Base-by-base conservation (phyloP, 2,329 filamentous ascomycete species). In the Diaporthe caulivora region DNA sequence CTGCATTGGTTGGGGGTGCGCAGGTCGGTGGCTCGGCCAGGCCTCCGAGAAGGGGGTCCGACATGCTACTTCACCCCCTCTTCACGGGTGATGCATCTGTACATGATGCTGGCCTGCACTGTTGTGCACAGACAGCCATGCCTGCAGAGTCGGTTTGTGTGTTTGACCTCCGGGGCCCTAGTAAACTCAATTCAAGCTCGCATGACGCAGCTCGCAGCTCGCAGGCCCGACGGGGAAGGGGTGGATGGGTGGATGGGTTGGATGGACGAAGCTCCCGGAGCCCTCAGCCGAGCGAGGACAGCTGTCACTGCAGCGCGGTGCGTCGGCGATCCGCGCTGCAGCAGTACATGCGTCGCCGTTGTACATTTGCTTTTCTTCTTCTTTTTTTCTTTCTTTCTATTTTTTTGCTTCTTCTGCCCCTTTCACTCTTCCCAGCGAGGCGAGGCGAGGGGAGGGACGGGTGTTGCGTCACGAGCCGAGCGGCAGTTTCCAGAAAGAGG, bases 181-280 rank as follows among this genome's bases (percentile, higher is more conserved):
- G 62, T 51, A 65, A 65, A 65, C 62, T 65, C 62, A 65, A 65
- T 65, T 65, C 62, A 65, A 51, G 62, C 62, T 65, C 62, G 62
- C 62, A 51, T 65, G 62, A 51, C 44, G 62, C 44, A 65, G 62
- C 62, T 65, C 44, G 62, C 44, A 65, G 62, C 62, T 65, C 62
- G 62, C 62, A 65, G 60, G 29, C 42, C 57, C 18, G n/a, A 29
- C 2, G 57, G 17, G 24, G 8, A 15, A 42, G 24, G 57, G 11
- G 18, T 7, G 55, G 21, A 17, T 21, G 17, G 44, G 7, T 18
- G 44, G 44, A 49, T 21, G 44, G 18, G 29, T 24, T 31, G 31
- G 5, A 42, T 26, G 60, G 60, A 51, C 51, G 60, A 51, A 51
- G 60, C 44, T 51, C 21, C 62, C 62, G 62, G 62, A 65, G 44